Evolutionary conservation across 2,329 filamentous ascomycete genomes (phyloP), one percentile per base, ranked within the genome.

Genomic region (Clonostachys sp.): DNA sequence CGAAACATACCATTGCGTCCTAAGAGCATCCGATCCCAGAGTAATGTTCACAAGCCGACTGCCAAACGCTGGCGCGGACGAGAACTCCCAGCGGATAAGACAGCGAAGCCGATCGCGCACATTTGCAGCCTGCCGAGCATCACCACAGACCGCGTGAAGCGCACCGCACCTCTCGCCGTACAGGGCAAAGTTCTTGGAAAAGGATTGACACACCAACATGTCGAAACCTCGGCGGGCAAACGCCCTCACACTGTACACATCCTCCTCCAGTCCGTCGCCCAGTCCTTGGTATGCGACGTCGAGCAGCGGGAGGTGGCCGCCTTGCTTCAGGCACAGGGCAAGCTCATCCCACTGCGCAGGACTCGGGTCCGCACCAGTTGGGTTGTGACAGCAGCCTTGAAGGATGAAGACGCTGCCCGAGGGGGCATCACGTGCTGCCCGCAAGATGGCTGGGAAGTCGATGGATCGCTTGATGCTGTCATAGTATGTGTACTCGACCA

Each of bases 281-380:
- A 70, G 66, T 2, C 66, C 66, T 51, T 67, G 66, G 51, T 69
- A 70, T 3, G 67, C 67, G 5, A 44, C 53, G 51, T 70, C 67
- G 45, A 70, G 65, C 43, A 71, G 53, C 6, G 62, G 56, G 1
- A 67, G n/a, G 14, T 59, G 52, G 16, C 16, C 16, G 14, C 36
- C 9, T 3, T 14, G 14, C 16, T 39, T 14, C 6, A 39, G 36
- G 36, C 13, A 14, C 13, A 14, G 14, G 2, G 61, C 63, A 18
- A 70, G 51, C 1, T 41, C 18, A 24, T 51, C 44, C 67, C 66
- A 70, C 50, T 70, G 63, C 5, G 61, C 59, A 35, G 50, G 53
- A 1, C 57, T 55, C 2, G 58, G 61, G 46, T 71, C 67, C 2
- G 62, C 42, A 7, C 67, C 67, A 0, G 65, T 68, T 2, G 66